Evolutionary conservation across 441 rosid species (phyloP), one percentile per base, ranked within the genome.

Genomic region (Jatropha podagrica): DNA sequence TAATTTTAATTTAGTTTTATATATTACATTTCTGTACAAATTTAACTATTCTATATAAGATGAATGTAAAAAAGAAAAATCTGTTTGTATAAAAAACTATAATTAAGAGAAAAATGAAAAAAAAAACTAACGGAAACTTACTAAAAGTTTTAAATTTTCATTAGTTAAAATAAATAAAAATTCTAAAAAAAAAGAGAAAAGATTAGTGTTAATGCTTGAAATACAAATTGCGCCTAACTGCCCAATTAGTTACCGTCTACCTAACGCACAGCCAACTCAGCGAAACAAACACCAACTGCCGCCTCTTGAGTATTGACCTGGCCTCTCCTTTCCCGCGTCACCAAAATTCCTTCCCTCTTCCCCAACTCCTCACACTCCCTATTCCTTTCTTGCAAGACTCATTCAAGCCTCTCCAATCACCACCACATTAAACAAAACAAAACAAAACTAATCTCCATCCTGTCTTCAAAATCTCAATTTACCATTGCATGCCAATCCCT

Each of bases 321-420:
- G 48, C 63, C 49, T 17, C 17, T 12, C 48, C 27, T 84, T 85
- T 83, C 90, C 88, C 90, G 88, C 86, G 86, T 82, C 68, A 42
- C 27, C 64, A 61, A 73, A 78, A 81, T 76, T 58, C 83, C 70
- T 78, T 78, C 42, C 83, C 78, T 54, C 78, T 66, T 65, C 75
- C 2, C 78, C 69, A 67, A 71, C 84, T 65, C 74, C 80, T 46
- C 15, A 71, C 77, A 72, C 85, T 60, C 76, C n/a, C 82, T 59
- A 83, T 87, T 80, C 91, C 84, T 88, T 85, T 44, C 86, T 84
- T 83, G 81, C 80, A 72, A 70, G 88, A 89, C 86, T 77, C 81
- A 69, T 88, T 89, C 92, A 81, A 87, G 5, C 26, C 68, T 13
- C 26, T 26, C 75, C 32, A n/a, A 13, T 55, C 58, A 49, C 46